phyloP scores from a whole-genome alignment of 352 stramenopile species.

The Pythium rhizo-oryzae region DNA sequence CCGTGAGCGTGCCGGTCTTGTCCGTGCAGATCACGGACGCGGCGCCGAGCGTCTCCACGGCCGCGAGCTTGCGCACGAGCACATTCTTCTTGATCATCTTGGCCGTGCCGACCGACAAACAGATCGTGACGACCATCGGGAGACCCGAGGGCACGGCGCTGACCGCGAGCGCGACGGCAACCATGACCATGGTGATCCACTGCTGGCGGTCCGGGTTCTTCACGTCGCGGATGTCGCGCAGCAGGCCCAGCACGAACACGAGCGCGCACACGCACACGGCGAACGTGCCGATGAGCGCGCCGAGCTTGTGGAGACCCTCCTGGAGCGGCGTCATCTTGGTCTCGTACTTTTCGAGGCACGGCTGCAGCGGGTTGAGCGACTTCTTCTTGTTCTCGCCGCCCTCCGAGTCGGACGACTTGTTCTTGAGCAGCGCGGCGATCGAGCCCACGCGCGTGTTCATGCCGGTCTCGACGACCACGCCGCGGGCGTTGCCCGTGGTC shows the following conservation, averaged over 20 bases:
- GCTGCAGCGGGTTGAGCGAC: constrained; percentile 51
- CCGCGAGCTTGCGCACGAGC: constrained; percentile 85
- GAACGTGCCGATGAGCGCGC: constrained; percentile 90
- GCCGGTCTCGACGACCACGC: no score
- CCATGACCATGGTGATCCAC: constrained; percentile 94
- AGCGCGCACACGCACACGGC: constrained; percentile 85
- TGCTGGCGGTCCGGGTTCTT: constrained; percentile 77
- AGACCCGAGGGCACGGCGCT: constrained; percentile 78
- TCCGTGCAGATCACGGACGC: constrained; percentile 93
- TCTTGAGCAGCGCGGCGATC: no score
- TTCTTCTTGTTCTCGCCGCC: no score
- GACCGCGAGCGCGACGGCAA: constrained; percentile 89
- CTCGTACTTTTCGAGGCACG: constrained; percentile 61
- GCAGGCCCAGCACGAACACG: constrained; percentile 88
- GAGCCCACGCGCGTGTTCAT: no score
- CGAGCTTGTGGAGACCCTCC: constrained; percentile 93
- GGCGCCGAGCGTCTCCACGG: constrained; percentile 85
- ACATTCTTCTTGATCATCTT: constrained; percentile 81
- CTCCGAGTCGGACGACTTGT: no score
- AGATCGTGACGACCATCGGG: constrained; percentile 85
- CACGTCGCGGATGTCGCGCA: constrained; percentile 47
- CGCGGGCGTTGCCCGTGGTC: no score
- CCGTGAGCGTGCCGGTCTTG: constrained; percentile 96
- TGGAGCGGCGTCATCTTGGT: constrained; percentile 92
- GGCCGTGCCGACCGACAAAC: constrained; percentile 66